These are phyloP conservation scores for Musa schizocarpa DNA, from an alignment of 176 grass and related monocot genomes.

Conservation along the genomic window DNA sequence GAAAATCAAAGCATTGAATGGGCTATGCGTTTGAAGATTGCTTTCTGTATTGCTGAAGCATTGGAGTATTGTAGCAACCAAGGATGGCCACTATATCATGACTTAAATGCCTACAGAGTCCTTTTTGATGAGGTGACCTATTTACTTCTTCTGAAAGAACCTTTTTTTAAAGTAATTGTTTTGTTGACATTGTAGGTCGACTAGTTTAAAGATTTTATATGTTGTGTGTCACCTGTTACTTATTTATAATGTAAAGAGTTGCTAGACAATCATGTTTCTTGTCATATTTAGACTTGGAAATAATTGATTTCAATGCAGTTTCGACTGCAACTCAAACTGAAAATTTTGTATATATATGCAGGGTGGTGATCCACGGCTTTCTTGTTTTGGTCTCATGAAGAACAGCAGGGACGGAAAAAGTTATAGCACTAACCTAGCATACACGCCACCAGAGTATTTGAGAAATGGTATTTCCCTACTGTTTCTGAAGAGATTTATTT, in stretches of 20 bases:
- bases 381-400: conserved; percentile 93
- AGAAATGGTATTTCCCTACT: conserved; percentile 68
- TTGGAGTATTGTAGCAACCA: conserved; percentile 66
- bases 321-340: background rate
- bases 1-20: conserved; percentile 95
- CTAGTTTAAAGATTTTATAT: too few species aligned
- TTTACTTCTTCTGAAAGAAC: conserved; percentile 7
- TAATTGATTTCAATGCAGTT: too few species aligned
- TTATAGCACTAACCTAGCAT: conserved; percentile 93
- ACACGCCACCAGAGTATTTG: conserved; percentile 88
- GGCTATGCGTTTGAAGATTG: conserved; percentile 91
- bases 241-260: too few species aligned
- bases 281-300: too few species aligned
- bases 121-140: conserved; percentile 73
- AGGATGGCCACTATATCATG: conserved; percentile 75
- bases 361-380: conserved; percentile 79
- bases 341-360: conserved; percentile 26
- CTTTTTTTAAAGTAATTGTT: too few species aligned
- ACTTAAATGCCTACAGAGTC: conserved; percentile 80
- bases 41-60: conserved; percentile 70
- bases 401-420: conserved; percentile 95
- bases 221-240: too few species aligned
- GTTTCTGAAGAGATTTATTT: background rate
- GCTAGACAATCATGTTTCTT: too few species aligned
- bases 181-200: too few species aligned